phyloP scores from a whole-genome alignment of 1,284 basidiomycete genomes.

The Ganoderma sinense region DNA sequence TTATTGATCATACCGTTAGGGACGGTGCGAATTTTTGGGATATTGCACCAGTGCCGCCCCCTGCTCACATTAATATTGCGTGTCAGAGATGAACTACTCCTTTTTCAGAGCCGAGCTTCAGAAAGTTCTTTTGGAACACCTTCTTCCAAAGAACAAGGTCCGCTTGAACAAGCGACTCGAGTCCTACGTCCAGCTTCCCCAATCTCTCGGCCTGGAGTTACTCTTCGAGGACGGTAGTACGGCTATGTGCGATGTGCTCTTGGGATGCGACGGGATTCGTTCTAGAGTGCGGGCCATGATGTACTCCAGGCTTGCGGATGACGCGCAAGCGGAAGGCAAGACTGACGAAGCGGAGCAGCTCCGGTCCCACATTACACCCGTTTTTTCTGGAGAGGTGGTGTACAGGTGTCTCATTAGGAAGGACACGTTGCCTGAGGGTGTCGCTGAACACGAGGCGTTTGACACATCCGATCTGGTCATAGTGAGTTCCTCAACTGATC shows the following conservation, averaged over 20 bases:
- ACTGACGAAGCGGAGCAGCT: slow-evolving; percentile 10
- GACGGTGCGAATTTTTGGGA: slow-evolving; percentile 44
- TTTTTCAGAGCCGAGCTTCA: slow-evolving; percentile 63
- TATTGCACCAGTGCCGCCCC: background rate
- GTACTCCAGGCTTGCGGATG: slow-evolving; percentile 26
- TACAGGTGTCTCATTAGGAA: slow-evolving; percentile 14
- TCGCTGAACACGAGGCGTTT: slow-evolving; percentile 4
- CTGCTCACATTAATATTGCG: background rate
- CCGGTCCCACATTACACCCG: slow-evolving; percentile 1
- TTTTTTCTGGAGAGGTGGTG: slow-evolving; percentile 13
- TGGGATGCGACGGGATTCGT: slow-evolving; percentile 59
- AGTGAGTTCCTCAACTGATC: background rate
- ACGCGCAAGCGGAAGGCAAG: slow-evolving; percentile 21
- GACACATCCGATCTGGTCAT: background rate
- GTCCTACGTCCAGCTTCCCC: slow-evolving; percentile 48
- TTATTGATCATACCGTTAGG: slow-evolving; percentile 54
- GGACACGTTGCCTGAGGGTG: slow-evolving; percentile 3
- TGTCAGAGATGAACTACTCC: slow-evolving; percentile 49
- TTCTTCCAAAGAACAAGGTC: slow-evolving; percentile 46
- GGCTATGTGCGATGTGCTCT: slow-evolving; percentile 55
- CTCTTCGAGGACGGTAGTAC: slow-evolving; percentile 56
- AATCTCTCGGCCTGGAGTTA: slow-evolving; percentile 41
- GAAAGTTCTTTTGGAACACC: slow-evolving; percentile 50
- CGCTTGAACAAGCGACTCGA: slow-evolving; percentile 55
- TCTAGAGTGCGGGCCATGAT: slow-evolving; percentile 44